Percentiles rank a stretch among this genome's conserved stretches.
These are phyloP conservation scores for Boletus subcaerulescens DNA, from an alignment of 768 basidiomycete genomes.

Conservation along the genomic window DNA sequence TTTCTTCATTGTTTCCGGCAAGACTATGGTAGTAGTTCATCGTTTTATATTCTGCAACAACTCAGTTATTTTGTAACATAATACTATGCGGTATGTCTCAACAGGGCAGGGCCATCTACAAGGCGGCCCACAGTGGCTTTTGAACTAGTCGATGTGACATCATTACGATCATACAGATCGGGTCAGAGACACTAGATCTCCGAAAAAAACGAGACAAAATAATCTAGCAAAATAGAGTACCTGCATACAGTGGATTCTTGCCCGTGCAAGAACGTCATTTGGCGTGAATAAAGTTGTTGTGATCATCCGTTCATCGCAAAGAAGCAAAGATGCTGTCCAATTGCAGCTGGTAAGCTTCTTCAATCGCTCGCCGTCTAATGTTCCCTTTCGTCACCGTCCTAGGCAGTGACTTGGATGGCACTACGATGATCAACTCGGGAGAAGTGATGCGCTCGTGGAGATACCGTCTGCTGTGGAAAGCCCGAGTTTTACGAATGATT, in stretches of 20 bases:
- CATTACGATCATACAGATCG: too few relatives aligned
- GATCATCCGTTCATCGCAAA: slow-evolving; percentile 10
- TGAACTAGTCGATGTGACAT: too few relatives aligned
- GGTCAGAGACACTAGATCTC: too few relatives aligned
- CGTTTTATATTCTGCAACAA: slow-evolving; percentile 15
- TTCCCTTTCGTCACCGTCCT: slow-evolving; percentile 82
- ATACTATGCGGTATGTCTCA: background rate
- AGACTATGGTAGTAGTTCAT: slow-evolving; percentile 7
- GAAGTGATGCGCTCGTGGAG: slow-evolving; percentile 74
- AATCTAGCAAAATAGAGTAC: too few relatives aligned
- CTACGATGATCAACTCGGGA: slow-evolving; percentile 63
- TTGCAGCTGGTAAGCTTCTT: slow-evolving; percentile 55
- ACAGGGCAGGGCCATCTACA: too few relatives aligned
- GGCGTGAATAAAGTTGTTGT: too few relatives aligned
- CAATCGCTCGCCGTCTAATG: slow-evolving; percentile 72
- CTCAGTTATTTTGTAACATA: slow-evolving; percentile 16
- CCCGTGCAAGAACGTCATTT: too few relatives aligned
- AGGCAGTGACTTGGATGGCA: slow-evolving; percentile 63
- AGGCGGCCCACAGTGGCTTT: too few relatives aligned
- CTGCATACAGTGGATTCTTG: too few relatives aligned
- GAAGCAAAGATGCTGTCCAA: slow-evolving; percentile 57
- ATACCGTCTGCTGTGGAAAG: slow-evolving; percentile 73
- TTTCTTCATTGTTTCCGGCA: slow-evolving; percentile 3
- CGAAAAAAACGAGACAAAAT: too few relatives aligned
- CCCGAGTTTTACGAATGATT: slow-evolving; percentile 67